These are phyloP conservation scores for Erigeron philadelphicus DNA, from an alignment of 140 eudicot species.

Conservation along the genomic window DNA sequence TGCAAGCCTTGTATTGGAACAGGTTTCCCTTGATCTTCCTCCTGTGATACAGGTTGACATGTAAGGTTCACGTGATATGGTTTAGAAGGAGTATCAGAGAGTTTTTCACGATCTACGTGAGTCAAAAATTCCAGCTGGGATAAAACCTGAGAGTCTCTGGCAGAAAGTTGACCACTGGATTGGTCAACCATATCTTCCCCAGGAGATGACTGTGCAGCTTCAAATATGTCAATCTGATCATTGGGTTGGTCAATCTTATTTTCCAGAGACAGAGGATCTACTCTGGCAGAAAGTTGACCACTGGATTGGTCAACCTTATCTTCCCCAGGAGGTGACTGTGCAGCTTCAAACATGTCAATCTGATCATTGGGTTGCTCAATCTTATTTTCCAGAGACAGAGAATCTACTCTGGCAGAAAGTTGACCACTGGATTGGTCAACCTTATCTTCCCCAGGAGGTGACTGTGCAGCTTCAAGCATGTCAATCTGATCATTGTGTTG, in stretches of 20 bases:
- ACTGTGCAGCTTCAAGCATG: background rate
- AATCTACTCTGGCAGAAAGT: background rate
- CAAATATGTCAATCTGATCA: too few species aligned
- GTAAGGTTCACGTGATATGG: constrained; percentile 6
- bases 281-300: too few species aligned
- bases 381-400: too few species aligned
- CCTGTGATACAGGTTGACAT: constrained; percentile 14
- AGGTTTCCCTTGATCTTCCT: constrained; percentile 14
- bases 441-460: constrained; percentile 22
- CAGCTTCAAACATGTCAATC: too few species aligned
- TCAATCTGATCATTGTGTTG: too few species aligned
- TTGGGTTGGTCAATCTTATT: too few species aligned
- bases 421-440: constrained; percentile 24
- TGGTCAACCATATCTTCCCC: constrained; percentile 25
- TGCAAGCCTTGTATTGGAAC: background rate
- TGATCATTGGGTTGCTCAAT: too few species aligned
- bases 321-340: background rate
- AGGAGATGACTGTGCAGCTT: constrained; percentile 3
- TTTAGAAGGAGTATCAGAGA: constrained; percentile 6
- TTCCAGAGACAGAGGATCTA: too few species aligned
- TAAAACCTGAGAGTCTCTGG: constrained; percentile 5
- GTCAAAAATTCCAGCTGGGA: constrained; percentile 13
- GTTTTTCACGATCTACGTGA: constrained; percentile 27
- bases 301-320: too few species aligned
- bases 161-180: constrained; percentile 18